phyloP scores from a whole-genome alignment of 2,329 filamentous ascomycete genomes.

The Fusarium incarnatum region DNA sequence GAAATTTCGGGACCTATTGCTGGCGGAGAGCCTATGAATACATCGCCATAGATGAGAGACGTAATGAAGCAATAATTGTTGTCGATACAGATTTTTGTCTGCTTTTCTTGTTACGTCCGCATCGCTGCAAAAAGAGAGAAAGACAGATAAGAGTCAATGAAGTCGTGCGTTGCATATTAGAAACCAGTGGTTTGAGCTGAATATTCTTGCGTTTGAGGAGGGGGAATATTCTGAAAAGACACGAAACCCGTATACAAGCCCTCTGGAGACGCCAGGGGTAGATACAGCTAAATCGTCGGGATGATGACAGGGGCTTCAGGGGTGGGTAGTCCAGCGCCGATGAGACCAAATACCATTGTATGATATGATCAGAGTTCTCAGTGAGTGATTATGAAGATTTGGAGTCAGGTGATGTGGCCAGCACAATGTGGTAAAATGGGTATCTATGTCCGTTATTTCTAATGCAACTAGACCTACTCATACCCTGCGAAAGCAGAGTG shows the following conservation, averaged over 20 bases:
- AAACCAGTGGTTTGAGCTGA: constrained; percentile 28
- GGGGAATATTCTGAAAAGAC: constrained; percentile 23
- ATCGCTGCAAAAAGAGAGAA: constrained; percentile 30
- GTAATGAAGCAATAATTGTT: constrained; percentile 68
- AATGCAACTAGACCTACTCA: constrained; percentile 6
- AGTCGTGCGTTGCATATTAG: constrained; percentile 44
- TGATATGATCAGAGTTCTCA: constrained; percentile 42
- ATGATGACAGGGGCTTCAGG: constrained; percentile 5
- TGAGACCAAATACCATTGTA: constrained; percentile 43
- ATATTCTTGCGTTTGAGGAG: constrained; percentile 10
- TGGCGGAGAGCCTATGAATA: constrained; percentile 72
- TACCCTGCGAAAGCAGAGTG: constrained; percentile 78
- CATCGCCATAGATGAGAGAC: constrained; percentile 68
- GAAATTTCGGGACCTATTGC: constrained; percentile 60
- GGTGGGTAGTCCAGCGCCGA: constrained; percentile 29
- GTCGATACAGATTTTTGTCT: constrained; percentile 40
- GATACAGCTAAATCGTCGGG: constrained; percentile 6
- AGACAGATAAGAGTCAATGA: constrained; percentile 31
- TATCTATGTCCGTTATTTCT: constrained; percentile 27
- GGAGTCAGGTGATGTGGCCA: constrained; percentile 28
- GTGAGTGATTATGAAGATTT: constrained; percentile 42
- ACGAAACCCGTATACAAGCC: constrained; percentile 15
- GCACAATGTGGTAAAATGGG: constrained; percentile 16
- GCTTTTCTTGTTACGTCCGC: constrained; percentile 35
- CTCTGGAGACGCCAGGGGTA: constrained; percentile 5